Evolutionary conservation across 1,284 basidiomycete species (phyloP).

Genomic region (Marasmius tenuissimus): DNA sequence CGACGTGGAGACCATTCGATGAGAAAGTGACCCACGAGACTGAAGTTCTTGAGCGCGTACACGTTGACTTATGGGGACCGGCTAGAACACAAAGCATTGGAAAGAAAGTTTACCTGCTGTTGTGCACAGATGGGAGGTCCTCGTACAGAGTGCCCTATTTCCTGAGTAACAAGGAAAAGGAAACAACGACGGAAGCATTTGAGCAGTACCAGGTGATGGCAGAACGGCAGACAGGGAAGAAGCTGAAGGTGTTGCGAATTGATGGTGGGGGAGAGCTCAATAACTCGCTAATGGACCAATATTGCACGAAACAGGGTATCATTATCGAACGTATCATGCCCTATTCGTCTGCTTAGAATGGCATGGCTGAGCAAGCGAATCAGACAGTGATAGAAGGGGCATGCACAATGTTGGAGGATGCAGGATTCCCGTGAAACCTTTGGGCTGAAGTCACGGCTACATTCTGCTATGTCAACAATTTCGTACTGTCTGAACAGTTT

Average conservation of each 20-base stretch:
- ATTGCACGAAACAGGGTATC: too few species aligned
- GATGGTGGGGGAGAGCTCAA: background rate
- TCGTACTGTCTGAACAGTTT: background rate
- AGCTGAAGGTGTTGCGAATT: background rate
- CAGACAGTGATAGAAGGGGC: background rate
- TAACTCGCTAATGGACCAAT: background rate
- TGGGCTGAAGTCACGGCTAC: background rate
- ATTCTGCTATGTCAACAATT: background rate
- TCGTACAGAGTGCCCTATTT: background rate
- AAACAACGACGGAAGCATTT: background rate
- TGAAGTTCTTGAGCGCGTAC: background rate
- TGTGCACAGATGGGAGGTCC: background rate
- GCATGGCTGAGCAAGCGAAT: constrained; percentile 6
- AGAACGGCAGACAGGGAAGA: background rate
- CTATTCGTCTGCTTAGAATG: constrained; percentile 6
- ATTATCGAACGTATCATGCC: background rate
- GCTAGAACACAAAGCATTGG: background rate
- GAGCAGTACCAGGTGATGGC: background rate
- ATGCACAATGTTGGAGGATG: background rate
- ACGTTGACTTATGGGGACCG: constrained; percentile 3
- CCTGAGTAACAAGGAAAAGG: background rate
- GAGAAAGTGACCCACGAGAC: background rate
- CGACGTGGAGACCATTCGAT: background rate
- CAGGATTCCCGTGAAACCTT: background rate
- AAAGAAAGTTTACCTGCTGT: background rate